phyloP scores from a whole-genome alignment of 176 grass and related monocot species.

The Aechmea fasciata region DNA sequence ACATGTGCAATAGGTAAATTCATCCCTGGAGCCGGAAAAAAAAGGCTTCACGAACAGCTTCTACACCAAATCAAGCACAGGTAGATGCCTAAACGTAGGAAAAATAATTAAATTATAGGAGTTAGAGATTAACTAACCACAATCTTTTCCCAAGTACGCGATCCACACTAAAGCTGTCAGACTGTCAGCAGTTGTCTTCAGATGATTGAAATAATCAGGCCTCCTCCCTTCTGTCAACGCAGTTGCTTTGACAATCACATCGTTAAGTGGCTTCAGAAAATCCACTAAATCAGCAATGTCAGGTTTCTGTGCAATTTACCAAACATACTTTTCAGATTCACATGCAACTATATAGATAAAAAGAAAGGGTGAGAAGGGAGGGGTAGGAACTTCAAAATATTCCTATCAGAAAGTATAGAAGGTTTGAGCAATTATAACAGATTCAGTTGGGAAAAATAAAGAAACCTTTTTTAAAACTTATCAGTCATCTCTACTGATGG shows the following conservation, averaged over 20 bases:
- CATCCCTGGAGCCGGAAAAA: constrained; percentile 50
- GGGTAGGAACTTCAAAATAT: not conserved
- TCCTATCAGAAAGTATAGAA: too few species aligned
- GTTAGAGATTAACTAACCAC: constrained; percentile 43
- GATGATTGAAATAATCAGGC: constrained; percentile 83
- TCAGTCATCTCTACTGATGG: too few species aligned
- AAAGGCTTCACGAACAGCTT: not conserved
- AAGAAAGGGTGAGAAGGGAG: not conserved
- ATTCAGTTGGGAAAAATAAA: too few species aligned
- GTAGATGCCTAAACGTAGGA: not conserved
- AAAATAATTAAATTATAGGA: not conserved
- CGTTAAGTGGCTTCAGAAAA: constrained; percentile 77
- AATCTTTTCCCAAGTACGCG: constrained; percentile 82
- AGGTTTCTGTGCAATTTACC: constrained; percentile 54
- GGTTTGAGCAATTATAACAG: too few species aligned
- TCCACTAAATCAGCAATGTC: constrained; percentile 48
- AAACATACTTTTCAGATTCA: not conserved
- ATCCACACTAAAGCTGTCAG: constrained; percentile 84
- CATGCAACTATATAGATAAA: not conserved
- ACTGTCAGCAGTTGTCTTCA: constrained; percentile 84
- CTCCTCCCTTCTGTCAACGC: constrained; percentile 84
- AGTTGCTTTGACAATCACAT: constrained; percentile 51
- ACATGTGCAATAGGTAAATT: constrained; percentile 90
- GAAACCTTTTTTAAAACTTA: too few species aligned
- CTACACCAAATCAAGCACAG: constrained; percentile 1